A percentile compares a stretch with the other conserved stretches of the same genome.
phyloP scores from a whole-genome alignment of 2,329 filamentous ascomycete genomes.

The Aspergillus udagawae region DNA sequence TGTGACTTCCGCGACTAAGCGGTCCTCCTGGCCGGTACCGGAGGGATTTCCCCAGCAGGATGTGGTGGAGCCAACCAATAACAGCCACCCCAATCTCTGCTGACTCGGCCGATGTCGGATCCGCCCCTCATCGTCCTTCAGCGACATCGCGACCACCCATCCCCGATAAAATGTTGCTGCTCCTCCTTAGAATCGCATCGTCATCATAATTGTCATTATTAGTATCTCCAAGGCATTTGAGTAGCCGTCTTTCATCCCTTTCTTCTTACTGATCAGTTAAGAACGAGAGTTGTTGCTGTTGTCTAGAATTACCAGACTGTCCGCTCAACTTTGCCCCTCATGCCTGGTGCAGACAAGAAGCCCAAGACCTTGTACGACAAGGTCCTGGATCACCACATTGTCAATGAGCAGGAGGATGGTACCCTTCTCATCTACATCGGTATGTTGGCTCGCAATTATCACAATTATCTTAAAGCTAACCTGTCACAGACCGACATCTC shows the following conservation, averaged over 20 bases:
- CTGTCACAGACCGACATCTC: slow-evolving; percentile 74
- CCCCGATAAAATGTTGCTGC: slow-evolving; percentile 21
- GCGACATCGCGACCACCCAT: slow-evolving; percentile 31
- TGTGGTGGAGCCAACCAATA: slow-evolving; percentile 3
- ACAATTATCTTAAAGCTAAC: slow-evolving; percentile 17
- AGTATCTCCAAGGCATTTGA: not conserved
- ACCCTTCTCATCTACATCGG: slow-evolving; percentile 91
- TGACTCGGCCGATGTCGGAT: slow-evolving; percentile 36
- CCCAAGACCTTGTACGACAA: slow-evolving; percentile 95
- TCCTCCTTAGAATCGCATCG: slow-evolving; percentile 5
- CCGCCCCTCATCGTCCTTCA: slow-evolving; percentile 27
- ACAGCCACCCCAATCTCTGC: slow-evolving; percentile 21
- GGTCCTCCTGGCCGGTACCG: not conserved
- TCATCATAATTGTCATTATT: slow-evolving; percentile 3
- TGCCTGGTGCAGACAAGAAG: slow-evolving; percentile 69
- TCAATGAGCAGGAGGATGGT: slow-evolving; percentile 92
- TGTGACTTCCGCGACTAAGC: not conserved
- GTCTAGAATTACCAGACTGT: not conserved
- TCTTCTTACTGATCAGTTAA: not conserved
- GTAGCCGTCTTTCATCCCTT: slow-evolving; percentile 1
- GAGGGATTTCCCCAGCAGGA: not conserved
- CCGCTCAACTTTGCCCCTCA: slow-evolving; percentile 43
- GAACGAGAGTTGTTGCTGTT: not conserved
- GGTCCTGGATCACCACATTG: slow-evolving; percentile 90
- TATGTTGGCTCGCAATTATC: slow-evolving; percentile 41